phyloP scores from a whole-genome alignment of 176 grass and related monocot species.

The Typha latifolia region DNA sequence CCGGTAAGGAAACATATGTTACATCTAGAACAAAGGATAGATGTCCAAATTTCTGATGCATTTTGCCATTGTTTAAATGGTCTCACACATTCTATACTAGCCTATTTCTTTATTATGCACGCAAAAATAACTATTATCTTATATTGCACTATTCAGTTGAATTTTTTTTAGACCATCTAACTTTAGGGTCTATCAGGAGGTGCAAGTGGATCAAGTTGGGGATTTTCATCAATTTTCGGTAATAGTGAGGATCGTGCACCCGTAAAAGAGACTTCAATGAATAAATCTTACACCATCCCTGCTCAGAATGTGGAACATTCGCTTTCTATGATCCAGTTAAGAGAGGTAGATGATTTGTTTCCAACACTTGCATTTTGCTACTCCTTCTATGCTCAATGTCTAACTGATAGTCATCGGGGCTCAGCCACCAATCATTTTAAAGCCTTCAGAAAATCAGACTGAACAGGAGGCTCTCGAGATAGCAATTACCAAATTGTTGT shows the following conservation, averaged over 20 bases:
- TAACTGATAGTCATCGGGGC: constrained; percentile 24
- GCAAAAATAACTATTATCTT: no score
- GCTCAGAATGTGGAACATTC: constrained; percentile 46
- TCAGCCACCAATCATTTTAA: constrained; percentile 80
- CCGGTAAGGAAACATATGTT: constrained; percentile 39
- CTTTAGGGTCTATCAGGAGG: constrained; percentile 33
- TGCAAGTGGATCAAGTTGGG: constrained; percentile 68
- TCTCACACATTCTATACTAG: not conserved
- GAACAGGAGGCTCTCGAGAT: constrained; percentile 97
- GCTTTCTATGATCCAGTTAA: constrained; percentile 63
- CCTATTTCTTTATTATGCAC: no score
- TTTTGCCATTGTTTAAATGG: not conserved
- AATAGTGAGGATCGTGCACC: constrained; percentile 53
- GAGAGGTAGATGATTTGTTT: constrained; percentile 45
- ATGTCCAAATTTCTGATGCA: not conserved
- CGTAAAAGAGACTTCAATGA: constrained; percentile 47
- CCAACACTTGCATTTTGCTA: constrained; percentile 6
- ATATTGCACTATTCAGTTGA: not conserved
- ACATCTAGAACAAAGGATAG: not conserved
- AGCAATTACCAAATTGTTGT: constrained; percentile 87
- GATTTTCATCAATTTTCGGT: constrained; percentile 67
- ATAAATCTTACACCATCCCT: constrained; percentile 41
- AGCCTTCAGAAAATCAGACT: constrained; percentile 83
- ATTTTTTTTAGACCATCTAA: constrained; percentile 3
- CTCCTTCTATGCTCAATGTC: constrained; percentile 11